These are phyloP conservation scores for Russula sp. DNA, from an alignment of 768 basidiomycete species.

Conservation along the genomic window DNA sequence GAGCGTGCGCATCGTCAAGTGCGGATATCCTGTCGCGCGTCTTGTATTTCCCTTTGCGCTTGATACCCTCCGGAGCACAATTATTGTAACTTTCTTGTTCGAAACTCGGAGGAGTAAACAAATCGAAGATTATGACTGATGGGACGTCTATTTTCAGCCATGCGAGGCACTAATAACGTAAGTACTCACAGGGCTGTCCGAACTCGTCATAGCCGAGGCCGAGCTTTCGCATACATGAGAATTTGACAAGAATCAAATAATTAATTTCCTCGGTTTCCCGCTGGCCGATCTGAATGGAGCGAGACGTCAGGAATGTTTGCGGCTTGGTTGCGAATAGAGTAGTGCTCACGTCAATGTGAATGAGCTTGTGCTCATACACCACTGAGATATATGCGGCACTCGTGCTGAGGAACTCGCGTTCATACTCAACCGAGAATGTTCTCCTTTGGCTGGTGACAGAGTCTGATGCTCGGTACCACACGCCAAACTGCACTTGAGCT, in stretches of 20 bases:
- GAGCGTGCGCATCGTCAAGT: slow-evolving; percentile 49
- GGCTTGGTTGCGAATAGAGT: not conserved
- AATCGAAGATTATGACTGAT: slow-evolving; percentile 11
- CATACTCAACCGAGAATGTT: slow-evolving; percentile 65
- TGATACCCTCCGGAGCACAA: slow-evolving; percentile 31
- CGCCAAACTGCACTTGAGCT: slow-evolving; percentile 61
- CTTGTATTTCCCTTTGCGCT: slow-evolving; percentile 30
- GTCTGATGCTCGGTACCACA: slow-evolving; percentile 38
- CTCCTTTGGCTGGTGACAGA: slow-evolving; percentile 20
- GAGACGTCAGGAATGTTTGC: not conserved
- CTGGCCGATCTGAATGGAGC: not conserved
- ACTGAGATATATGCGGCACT: slow-evolving; percentile 52
- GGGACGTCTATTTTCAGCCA: not conserved
- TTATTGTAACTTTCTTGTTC: slow-evolving; percentile 53
- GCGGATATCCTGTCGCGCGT: slow-evolving; percentile 50
- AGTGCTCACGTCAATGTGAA: slow-evolving; percentile 51
- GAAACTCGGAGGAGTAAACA: slow-evolving; percentile 47
- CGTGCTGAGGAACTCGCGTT: slow-evolving; percentile 39
- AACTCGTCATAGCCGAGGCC: slow-evolving; percentile 4
- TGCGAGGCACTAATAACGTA: not conserved
- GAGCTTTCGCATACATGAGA: slow-evolving; percentile 13
- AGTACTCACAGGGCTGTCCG: slow-evolving; percentile 1
- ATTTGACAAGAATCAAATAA: slow-evolving; percentile 7
- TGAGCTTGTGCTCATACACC: slow-evolving; percentile 63
- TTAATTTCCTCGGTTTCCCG: slow-evolving; percentile 7